Percentiles rank a stretch among this genome's conserved stretches.
phyloP scores from a whole-genome alignment of 345 rosid species.

The Fremontodendron californicum region DNA sequence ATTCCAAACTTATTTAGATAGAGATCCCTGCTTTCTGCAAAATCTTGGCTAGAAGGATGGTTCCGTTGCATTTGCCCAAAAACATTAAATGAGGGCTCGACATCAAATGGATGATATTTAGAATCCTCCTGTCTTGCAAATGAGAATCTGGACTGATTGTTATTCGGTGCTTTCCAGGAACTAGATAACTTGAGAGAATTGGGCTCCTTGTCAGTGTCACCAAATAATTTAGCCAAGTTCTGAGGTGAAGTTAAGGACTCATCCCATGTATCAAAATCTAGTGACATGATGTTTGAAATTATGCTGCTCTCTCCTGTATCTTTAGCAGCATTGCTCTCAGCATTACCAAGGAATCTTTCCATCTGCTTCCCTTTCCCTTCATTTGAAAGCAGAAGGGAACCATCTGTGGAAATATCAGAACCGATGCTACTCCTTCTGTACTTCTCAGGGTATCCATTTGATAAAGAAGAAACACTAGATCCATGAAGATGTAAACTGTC shows the following conservation, averaged over 20 bases:
- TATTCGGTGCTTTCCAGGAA: constrained; percentile 53
- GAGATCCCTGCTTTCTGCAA: constrained; percentile 38
- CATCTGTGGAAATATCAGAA: constrained; percentile 33
- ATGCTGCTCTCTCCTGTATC: constrained; percentile 67
- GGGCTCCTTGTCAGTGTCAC: constrained; percentile 47
- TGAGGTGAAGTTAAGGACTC: constrained; percentile 66
- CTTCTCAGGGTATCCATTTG: constrained; percentile 50
- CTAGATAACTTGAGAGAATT: constrained; percentile 39
- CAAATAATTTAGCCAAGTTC: constrained; percentile 56
- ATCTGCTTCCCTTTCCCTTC: constrained; percentile 29
- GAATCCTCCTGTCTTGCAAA: constrained; percentile 76
- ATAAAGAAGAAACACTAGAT: constrained; percentile 27
- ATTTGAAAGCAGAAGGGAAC: constrained; percentile 30
- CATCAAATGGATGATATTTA: constrained; percentile 36
- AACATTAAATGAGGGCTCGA: constrained; percentile 29
- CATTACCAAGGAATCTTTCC: constrained; percentile 23
- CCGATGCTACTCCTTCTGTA: constrained; percentile 25
- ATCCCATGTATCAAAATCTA: constrained; percentile 83
- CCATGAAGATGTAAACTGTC: constrained; percentile 26
- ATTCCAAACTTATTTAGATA: constrained; percentile 40
- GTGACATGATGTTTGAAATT: constrained; percentile 68
- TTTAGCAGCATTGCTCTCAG: constrained; percentile 22
- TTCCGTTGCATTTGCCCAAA: constrained; percentile 39
- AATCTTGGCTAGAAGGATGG: constrained; percentile 35
- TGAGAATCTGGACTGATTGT: constrained; percentile 77